These are phyloP conservation scores for Thelephora aurantiotincta DNA, from an alignment of 768 basidiomycete species.

Conservation along the genomic window DNA sequence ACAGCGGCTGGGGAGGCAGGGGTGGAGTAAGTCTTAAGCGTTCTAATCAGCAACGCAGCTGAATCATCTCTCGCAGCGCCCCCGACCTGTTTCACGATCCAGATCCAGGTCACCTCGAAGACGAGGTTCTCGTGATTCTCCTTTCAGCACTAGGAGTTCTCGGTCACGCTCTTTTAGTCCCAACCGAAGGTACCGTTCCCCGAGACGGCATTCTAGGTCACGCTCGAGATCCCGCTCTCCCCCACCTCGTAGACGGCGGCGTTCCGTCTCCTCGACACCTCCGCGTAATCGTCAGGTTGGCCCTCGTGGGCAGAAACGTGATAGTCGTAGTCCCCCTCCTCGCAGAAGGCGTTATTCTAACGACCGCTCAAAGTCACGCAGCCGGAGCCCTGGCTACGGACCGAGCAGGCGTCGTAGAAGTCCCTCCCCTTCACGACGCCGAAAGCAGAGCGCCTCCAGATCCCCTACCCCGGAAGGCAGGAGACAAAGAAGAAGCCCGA, in stretches of 20 bases:
- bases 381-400: conserved; percentile 5
- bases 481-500: conserved; percentile 7
- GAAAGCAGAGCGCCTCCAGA: not conserved
- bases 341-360: conserved; percentile 19
- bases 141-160: conserved; percentile 24
- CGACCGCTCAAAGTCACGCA: conserved; percentile 14
- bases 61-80: conserved; percentile 5
- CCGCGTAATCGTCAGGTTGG: conserved; percentile 23
- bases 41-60: not conserved
- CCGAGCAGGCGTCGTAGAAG: conserved; percentile 2
- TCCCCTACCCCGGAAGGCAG: not conserved
- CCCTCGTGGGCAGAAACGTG: conserved; percentile 12
- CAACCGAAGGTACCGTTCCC: conserved; percentile 9
- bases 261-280: conserved; percentile 35
- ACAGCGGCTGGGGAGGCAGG: conserved; percentile 54
- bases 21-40: conserved; percentile 28
- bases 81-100: conserved; percentile 8
- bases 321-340: conserved; percentile 42
- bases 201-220: conserved; percentile 10
- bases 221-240: conserved; percentile 29
- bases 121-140: conserved; percentile 23
- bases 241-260: conserved; percentile 26
- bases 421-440: conserved; percentile 8
- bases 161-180: conserved; percentile 17
- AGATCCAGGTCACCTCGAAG: conserved; percentile 12